Conservation (phyloP, 371 early-diverging fungal species). For the Mortierella sp. region DNA sequence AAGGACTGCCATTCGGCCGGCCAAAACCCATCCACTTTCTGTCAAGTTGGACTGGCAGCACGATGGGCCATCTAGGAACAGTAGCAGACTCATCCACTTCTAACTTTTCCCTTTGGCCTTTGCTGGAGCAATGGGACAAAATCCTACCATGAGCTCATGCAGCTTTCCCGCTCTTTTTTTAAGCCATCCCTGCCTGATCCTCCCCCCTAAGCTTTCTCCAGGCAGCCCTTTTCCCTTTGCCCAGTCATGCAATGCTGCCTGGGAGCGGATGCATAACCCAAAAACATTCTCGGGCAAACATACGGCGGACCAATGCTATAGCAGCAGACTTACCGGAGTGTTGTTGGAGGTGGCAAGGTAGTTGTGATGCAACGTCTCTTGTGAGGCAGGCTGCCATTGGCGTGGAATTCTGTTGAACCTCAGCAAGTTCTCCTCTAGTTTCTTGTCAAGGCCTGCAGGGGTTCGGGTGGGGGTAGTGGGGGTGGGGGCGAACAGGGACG, state of each 20-base stretch:
- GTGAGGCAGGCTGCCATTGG: slow-evolving; percentile 50
- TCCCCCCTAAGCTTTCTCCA: not conserved
- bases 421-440: slow-evolving; percentile 44
- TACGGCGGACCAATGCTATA: not conserved
- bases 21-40: no score
- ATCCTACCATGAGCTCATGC: not conserved
- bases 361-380: slow-evolving; percentile 43
- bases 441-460: slow-evolving; percentile 42
- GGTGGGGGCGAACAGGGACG: slow-evolving; percentile 11
- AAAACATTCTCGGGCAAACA: not conserved
- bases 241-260: no score
- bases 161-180: not conserved
- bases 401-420: slow-evolving; percentile 49
- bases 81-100: slow-evolving; percentile 20
- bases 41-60: no score
- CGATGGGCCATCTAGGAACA: slow-evolving; percentile 2
- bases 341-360: slow-evolving; percentile 25
- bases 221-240: not conserved
- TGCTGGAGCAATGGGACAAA: no score
- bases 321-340: slow-evolving; percentile 12
- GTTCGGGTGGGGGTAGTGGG: slow-evolving; percentile 35
- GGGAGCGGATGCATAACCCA: no score
- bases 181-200: no score
- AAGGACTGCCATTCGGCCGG: no score
- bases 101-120: no score